A percentile compares a stretch with the other conserved stretches of the same genome.
phyloP scores from a whole-genome alignment of 768 basidiomycete genomes.

The Boletus rubescentipes region DNA sequence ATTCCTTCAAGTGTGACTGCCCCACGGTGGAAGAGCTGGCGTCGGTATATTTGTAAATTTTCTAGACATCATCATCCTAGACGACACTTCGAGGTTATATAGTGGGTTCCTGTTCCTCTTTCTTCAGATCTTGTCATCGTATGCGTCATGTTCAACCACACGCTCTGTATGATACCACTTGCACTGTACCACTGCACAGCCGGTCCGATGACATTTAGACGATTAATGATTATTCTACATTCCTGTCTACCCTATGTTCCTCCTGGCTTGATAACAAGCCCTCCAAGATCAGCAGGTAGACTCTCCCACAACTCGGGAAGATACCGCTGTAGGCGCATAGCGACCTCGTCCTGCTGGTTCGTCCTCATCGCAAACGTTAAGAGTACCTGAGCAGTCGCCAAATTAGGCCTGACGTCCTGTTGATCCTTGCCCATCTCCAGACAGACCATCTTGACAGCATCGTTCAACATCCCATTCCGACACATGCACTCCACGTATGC shows the following conservation, averaged over 20 bases:
- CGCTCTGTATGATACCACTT: constrained; percentile 39
- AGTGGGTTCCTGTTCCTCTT: constrained; percentile 43
- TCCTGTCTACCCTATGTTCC: constrained; percentile 2
- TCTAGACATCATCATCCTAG: constrained; percentile 25
- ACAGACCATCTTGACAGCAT: constrained; percentile 65
- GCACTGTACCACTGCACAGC: constrained; percentile 18
- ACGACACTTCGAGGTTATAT: constrained; percentile 24
- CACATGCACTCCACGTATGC: constrained; percentile 87
- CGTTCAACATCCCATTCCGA: constrained; percentile 59
- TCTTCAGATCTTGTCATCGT: constrained; percentile 45
- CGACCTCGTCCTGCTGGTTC: constrained; percentile 44
- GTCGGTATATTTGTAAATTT: constrained; percentile 15
- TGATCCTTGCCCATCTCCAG: constrained; percentile 57
- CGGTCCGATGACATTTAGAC: constrained; percentile 17
- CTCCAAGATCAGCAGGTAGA: constrained; percentile 22
- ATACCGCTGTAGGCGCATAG: constrained; percentile 44
- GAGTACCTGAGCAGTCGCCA: constrained; percentile 51
- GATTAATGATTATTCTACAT: constrained; percentile 12
- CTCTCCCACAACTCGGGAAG: constrained; percentile 37
- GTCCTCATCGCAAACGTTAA: constrained; percentile 50
- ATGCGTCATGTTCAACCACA: constrained; percentile 65
- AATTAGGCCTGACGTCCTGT: constrained; percentile 46
- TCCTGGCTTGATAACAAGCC: constrained; percentile 21
- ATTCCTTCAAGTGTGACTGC: constrained; percentile 67
- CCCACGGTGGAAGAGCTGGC: constrained; percentile 81